phyloP scores from a whole-genome alignment of 208 protist genomes.

The Leishmania mexicana region DNA sequence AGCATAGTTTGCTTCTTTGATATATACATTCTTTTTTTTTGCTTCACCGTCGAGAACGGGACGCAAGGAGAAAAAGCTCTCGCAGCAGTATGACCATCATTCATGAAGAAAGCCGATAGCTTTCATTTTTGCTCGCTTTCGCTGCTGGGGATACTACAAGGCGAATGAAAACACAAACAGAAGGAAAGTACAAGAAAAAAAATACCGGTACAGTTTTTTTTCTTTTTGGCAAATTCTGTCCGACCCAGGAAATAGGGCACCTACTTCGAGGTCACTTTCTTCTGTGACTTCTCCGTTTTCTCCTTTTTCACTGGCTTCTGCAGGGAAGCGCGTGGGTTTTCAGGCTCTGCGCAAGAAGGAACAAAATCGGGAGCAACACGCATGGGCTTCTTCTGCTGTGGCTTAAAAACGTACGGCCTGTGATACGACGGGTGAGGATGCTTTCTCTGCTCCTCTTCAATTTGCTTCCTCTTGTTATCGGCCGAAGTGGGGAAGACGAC shows the following conservation, averaged over 20 bases:
- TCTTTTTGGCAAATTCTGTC: not conserved
- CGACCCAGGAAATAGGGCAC: not conserved
- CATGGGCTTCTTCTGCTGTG: constrained; percentile 32
- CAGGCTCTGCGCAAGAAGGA: constrained; percentile 65
- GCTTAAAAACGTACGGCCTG: constrained; percentile 28
- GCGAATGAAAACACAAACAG: constrained; percentile 3
- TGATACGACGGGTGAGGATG: constrained; percentile 29
- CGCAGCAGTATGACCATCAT: not conserved
- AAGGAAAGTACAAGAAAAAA: constrained; percentile 12
- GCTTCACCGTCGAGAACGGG: not conserved
- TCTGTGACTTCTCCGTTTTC: constrained; percentile 17
- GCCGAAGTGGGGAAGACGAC: constrained; percentile 51
- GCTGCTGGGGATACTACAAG: not conserved
- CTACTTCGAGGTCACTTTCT: constrained; percentile 12
- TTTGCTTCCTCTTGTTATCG: constrained; percentile 71
- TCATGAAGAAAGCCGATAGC: not conserved
- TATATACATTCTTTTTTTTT: not conserved
- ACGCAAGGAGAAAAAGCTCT: not conserved
- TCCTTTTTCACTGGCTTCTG: constrained; percentile 2
- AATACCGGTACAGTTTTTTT: constrained; percentile 6
- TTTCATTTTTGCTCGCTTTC: not conserved
- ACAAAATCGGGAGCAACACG: constrained; percentile 77
- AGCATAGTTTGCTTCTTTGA: not conserved
- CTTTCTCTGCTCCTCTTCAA: constrained; percentile 47
- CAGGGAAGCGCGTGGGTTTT: constrained; percentile 7